Conservation (phyloP, 306 rosid genomes). For the Coriaria nepalensis region DNA sequence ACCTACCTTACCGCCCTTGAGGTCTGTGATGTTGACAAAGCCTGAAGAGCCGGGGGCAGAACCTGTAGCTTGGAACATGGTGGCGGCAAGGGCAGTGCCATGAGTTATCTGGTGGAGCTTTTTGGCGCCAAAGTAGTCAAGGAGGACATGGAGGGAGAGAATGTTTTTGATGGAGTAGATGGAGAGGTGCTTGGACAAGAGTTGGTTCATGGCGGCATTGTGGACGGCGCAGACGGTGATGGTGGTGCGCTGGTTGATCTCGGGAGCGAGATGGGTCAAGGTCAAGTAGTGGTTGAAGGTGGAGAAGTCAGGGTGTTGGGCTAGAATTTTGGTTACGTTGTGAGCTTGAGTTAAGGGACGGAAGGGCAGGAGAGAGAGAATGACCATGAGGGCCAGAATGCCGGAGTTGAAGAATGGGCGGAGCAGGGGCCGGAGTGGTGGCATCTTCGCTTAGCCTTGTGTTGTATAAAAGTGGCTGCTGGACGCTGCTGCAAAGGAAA, state of each 20-base stretch:
- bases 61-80: constrained; percentile 81
- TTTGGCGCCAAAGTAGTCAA: constrained; percentile 83
- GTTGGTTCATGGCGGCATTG: constrained; percentile 63
- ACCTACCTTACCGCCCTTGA: constrained; percentile 69
- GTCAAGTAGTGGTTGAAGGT: constrained; percentile 75
- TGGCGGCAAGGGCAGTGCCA: constrained; percentile 80
- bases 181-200: constrained; percentile 39
- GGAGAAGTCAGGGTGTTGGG: constrained; percentile 55
- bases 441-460: too few relatives aligned
- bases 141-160: constrained; percentile 79
- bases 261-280: constrained; percentile 57
- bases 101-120: constrained; percentile 97
- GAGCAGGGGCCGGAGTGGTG: too few relatives aligned
- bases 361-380: too few relatives aligned
- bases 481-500: too few relatives aligned
- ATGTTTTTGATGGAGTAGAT: constrained; percentile 60
- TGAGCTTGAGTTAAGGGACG: too few relatives aligned
- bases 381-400: too few relatives aligned
- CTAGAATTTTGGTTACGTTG: constrained; percentile 32
- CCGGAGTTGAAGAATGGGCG: too few relatives aligned
- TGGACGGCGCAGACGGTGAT: constrained; percentile 77
- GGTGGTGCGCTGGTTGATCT: constrained; percentile 53
- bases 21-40: constrained; percentile 77
- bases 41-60: constrained; percentile 69
- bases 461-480: too few relatives aligned